Percentiles rank a stretch among this genome's conserved stretches.
Conservation (phyloP, 176 grass and related monocot species). For the Canna indica region DNA sequence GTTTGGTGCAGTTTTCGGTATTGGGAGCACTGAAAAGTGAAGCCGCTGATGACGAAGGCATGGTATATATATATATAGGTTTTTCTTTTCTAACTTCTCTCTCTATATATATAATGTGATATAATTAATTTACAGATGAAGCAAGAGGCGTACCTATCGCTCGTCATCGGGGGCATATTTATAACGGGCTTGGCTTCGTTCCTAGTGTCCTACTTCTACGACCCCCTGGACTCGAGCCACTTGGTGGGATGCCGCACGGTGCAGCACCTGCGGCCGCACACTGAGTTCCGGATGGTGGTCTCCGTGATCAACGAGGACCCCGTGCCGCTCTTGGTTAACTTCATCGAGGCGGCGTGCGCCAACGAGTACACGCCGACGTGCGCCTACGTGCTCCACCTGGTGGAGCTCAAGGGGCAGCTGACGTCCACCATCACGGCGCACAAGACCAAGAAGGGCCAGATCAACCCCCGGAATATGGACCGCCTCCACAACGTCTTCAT, state of each 20-base stretch:
- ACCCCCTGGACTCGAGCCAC: neutral
- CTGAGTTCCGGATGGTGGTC: neutral
- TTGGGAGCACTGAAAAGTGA: too few relatives aligned
- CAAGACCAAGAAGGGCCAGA: slow-evolving; percentile 16
- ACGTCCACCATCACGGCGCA: slow-evolving; percentile 25
- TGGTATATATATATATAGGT: too few relatives aligned
- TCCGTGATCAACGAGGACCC: slow-evolving; percentile 15
- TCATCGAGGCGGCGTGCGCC: slow-evolving; percentile 22
- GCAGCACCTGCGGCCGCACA: slow-evolving; percentile 1
- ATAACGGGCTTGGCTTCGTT: neutral
- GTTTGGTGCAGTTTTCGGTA: slow-evolving; percentile 7
- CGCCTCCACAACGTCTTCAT: slow-evolving; percentile 11
- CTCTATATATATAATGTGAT: neutral
- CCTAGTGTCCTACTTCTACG: slow-evolving; percentile 9
- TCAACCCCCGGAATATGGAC: slow-evolving; percentile 13
- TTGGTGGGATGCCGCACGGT: slow-evolving; percentile 1
- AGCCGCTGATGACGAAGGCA: too few relatives aligned
- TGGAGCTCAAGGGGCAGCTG: slow-evolving; percentile 16
- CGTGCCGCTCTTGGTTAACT: neutral
- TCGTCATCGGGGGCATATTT: neutral
- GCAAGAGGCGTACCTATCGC: neutral
- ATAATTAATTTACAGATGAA: neutral
- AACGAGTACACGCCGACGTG: neutral
- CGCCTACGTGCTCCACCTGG: slow-evolving; percentile 25
- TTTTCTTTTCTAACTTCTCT: too few relatives aligned